Evolutionary conservation across 768 basidiomycete species (phyloP).

Genomic region (Baorangia bicolor): DNA sequence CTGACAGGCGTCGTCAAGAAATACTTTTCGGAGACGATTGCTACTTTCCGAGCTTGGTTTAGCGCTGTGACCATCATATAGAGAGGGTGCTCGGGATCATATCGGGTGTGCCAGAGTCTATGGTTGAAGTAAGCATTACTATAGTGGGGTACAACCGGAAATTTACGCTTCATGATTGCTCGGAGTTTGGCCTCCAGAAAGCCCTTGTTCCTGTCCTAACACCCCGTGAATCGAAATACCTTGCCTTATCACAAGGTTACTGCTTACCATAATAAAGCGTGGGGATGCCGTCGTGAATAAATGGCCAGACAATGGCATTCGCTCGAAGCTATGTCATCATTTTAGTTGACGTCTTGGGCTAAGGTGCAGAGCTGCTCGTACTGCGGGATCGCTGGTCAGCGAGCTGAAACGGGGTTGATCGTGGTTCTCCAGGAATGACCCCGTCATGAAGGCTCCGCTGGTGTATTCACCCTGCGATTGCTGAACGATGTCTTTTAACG

Average conservation of each 20-base stretch:
- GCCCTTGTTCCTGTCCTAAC: constrained; percentile 50
- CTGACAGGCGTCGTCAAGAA: constrained; percentile 51
- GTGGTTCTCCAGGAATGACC: constrained; percentile 55
- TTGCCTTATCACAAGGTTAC: not conserved
- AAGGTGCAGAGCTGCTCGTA: constrained; percentile 19
- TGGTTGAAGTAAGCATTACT: constrained; percentile 4
- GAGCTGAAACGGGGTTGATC: constrained; percentile 51
- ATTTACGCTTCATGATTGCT: constrained; percentile 51
- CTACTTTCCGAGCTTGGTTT: constrained; percentile 54
- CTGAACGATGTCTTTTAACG: constrained; percentile 27
- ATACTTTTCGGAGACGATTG: constrained; percentile 39
- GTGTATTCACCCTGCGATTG: constrained; percentile 38
- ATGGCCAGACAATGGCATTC: constrained; percentile 51
- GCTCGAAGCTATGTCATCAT: constrained; percentile 33
- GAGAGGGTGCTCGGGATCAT: constrained; percentile 48
- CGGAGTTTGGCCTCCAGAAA: constrained; percentile 44
- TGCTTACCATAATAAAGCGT: constrained; percentile 47
- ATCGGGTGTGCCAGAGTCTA: constrained; percentile 62
- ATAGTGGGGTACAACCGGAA: not conserved
- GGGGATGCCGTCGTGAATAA: constrained; percentile 51
- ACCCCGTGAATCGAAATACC: not conserved
- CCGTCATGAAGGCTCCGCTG: constrained; percentile 41
- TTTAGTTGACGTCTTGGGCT: not conserved
- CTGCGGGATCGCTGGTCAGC: constrained; percentile 41
- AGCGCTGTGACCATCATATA: constrained; percentile 45